Evolutionary conservation across 2,329 filamentous ascomycete species (phyloP).

Genomic region (Verticillium tricorpus): DNA sequence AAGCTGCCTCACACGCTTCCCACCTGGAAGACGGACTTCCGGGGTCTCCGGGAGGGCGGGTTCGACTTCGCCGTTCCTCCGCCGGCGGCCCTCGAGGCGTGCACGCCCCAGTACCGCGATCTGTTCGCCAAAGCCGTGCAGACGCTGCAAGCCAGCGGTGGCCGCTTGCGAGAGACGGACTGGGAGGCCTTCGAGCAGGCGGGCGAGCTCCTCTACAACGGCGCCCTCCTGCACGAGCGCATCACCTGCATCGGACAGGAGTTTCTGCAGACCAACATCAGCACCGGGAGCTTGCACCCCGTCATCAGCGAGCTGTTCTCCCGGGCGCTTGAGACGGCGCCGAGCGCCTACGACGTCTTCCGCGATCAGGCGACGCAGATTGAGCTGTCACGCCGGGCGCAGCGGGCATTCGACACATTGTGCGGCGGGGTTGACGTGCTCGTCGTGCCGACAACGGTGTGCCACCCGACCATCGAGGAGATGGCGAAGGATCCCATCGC

Average conservation of each 20-base stretch:
- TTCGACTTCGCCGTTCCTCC: slow-evolving; percentile 49
- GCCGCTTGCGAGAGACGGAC: slow-evolving; percentile 33
- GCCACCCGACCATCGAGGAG: slow-evolving; percentile 37
- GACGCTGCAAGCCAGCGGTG: slow-evolving; percentile 29
- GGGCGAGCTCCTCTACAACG: slow-evolving; percentile 45
- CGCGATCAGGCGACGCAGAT: slow-evolving; percentile 36
- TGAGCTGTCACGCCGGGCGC: slow-evolving; percentile 31
- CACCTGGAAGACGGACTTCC: slow-evolving; percentile 15
- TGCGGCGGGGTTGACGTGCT: slow-evolving; percentile 31
- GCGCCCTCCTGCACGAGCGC: slow-evolving; percentile 34
- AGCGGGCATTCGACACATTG: slow-evolving; percentile 27
- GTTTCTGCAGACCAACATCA: slow-evolving; percentile 16
- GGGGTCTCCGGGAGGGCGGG: slow-evolving; percentile 18
- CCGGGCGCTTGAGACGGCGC: slow-evolving; percentile 38
- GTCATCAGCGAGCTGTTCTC: slow-evolving; percentile 36
- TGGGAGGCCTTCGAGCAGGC: slow-evolving; percentile 43
- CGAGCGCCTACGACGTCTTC: slow-evolving; percentile 33
- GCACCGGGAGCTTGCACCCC: slow-evolving; percentile 15
- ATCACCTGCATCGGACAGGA: slow-evolving; percentile 30
- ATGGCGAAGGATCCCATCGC: slow-evolving; percentile 42
- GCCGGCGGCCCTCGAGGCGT: slow-evolving; percentile 27
- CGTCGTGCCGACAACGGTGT: slow-evolving; percentile 46
- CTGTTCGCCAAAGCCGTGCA: slow-evolving; percentile 31
- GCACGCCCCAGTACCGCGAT: slow-evolving; percentile 3
- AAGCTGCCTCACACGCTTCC: slow-evolving; percentile 28